phyloP scores from a whole-genome alignment of 352 stramenopile genomes.

The Globisporangium cylindrosporum region DNA sequence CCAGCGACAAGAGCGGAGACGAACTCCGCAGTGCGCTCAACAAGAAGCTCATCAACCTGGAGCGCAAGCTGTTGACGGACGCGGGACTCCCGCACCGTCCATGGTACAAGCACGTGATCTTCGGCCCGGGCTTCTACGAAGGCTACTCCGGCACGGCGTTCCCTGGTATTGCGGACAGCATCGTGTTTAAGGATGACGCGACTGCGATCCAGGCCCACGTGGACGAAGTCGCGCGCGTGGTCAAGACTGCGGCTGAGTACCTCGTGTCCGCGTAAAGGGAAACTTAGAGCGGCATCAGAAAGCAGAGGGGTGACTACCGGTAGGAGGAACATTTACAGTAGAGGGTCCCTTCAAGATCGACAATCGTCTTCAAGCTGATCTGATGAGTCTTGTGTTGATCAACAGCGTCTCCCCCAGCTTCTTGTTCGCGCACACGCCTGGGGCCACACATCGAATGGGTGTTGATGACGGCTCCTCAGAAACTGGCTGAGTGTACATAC shows the following conservation, averaged over 20 bases:
- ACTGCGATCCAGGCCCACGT: constrained; percentile 40
- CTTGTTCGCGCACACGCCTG: too few species aligned
- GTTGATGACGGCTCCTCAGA: background rate
- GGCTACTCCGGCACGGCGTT: constrained; percentile 49
- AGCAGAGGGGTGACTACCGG: background rate
- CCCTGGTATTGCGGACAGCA: constrained; percentile 43
- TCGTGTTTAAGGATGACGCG: constrained; percentile 41
- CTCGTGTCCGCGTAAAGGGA: constrained; percentile 13
- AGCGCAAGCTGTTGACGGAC: constrained; percentile 40
- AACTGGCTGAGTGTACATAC: background rate
- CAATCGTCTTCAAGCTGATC: background rate
- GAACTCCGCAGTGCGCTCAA: constrained; percentile 28
- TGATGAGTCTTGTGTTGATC: background rate
- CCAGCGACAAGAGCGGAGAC: background rate
- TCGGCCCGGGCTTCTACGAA: constrained; percentile 57
- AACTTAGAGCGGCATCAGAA: background rate
- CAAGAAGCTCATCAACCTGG: constrained; percentile 44
- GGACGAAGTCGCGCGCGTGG: constrained; percentile 34
- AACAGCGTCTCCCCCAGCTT: background rate
- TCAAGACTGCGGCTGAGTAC: constrained; percentile 34
- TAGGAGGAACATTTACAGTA: background rate
- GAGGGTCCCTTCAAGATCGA: background rate
- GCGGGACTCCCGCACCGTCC: constrained; percentile 41
- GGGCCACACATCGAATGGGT: too few species aligned
- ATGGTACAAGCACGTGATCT: constrained; percentile 65